Percentiles rank a stretch among this genome's conserved stretches.
Conservation (phyloP, 768 basidiomycete genomes). For the Lactifluus pinguis region DNA sequence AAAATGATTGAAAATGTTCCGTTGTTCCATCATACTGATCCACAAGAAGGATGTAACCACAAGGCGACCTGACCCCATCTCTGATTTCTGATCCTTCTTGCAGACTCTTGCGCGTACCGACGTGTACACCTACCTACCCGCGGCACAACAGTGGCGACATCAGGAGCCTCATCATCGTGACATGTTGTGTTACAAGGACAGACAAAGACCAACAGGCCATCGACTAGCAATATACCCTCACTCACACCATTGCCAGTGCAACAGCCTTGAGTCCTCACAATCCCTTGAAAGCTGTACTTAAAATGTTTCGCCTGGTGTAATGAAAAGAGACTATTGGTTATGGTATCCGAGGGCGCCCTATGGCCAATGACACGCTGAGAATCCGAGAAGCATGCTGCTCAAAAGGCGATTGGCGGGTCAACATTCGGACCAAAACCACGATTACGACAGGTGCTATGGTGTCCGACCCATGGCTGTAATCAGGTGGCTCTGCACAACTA, state of each 20-base stretch:
- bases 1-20: too few species aligned
- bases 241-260: not conserved
- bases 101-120: not conserved
- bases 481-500: not conserved
- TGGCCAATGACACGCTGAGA: too few species aligned
- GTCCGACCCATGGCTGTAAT: not conserved
- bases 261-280: not conserved
- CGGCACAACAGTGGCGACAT: not conserved
- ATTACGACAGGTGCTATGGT: not conserved
- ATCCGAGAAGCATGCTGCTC: too few species aligned
- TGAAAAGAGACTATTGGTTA: not conserved
- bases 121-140: not conserved
- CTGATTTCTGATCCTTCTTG: slow-evolving; percentile 3
- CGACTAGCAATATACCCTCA: not conserved
- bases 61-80: not conserved
- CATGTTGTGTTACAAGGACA: not conserved
- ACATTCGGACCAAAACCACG: not conserved
- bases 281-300: not conserved
- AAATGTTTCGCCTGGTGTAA: not conserved
- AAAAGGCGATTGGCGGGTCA: not conserved
- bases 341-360: not conserved
- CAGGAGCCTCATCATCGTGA: not conserved
- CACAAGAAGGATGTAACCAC: not conserved
- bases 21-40: too few species aligned
- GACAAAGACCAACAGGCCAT: not conserved